Conservation (phyloP, 2,329 filamentous ascomycete genomes). For the Exserohilum turcica region DNA sequence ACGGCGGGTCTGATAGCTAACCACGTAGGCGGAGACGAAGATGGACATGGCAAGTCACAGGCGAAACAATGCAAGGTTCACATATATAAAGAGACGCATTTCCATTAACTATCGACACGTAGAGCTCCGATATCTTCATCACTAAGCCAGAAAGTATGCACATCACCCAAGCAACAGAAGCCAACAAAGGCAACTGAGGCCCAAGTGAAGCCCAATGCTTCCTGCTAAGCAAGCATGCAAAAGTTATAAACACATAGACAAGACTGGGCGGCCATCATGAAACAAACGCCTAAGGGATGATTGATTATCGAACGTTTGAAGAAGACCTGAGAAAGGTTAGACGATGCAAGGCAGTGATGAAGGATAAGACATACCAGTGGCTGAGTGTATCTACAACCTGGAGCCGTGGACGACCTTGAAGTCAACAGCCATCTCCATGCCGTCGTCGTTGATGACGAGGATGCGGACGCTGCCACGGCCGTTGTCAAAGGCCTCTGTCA, state of each 20-base stretch:
- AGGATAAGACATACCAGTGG: conserved; percentile 36
- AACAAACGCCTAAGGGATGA: conserved; percentile 42
- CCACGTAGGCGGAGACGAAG: neutral
- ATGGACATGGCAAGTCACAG: neutral
- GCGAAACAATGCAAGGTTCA: conserved; percentile 1
- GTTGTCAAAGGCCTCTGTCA: conserved; percentile 82
- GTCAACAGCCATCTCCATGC: conserved; percentile 94
- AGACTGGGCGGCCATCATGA: conserved; percentile 33
- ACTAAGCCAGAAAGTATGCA: conserved; percentile 28
- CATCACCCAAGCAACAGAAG: conserved; percentile 21
- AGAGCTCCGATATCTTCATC: conserved; percentile 37
- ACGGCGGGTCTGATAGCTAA: neutral
- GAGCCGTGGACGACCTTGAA: conserved; percentile 95
- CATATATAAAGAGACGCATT: conserved; percentile 27
- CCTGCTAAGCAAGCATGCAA: conserved; percentile 35
- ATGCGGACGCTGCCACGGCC: conserved; percentile 93
- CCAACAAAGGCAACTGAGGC: conserved; percentile 23
- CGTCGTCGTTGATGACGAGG: conserved; percentile 91
- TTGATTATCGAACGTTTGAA: conserved; percentile 38
- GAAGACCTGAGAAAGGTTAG: conserved; percentile 27
- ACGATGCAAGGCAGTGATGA: neutral
- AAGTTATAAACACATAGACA: conserved; percentile 48
- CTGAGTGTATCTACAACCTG: conserved; percentile 58
- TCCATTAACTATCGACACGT: conserved; percentile 49
- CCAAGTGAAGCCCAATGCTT: conserved; percentile 23